These are phyloP conservation scores for Aspergillus sp. DNA, from an alignment of 2,329 filamentous ascomycete species.

Conservation along the genomic window DNA sequence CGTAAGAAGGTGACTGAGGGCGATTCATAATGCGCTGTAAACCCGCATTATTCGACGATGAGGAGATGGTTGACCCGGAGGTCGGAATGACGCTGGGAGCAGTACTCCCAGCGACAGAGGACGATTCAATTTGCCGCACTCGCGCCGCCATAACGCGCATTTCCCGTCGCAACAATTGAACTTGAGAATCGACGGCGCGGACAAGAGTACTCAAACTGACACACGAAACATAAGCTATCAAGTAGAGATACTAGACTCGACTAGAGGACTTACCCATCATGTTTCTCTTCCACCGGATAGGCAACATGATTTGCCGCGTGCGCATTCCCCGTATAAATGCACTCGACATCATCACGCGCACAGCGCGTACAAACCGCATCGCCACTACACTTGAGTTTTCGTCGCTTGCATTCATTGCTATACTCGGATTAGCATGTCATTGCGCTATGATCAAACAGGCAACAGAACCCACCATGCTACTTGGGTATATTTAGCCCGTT, in stretches of 20 bases:
- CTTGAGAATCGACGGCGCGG: slow-evolving; percentile 26
- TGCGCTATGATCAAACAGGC: not conserved
- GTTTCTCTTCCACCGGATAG: slow-evolving; percentile 7
- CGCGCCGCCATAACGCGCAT: slow-evolving; percentile 31
- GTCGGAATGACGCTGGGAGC: slow-evolving; percentile 3
- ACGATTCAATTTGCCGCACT: slow-evolving; percentile 28
- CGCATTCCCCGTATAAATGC: slow-evolving; percentile 66
- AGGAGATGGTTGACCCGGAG: slow-evolving; percentile 11
- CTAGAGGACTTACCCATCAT: slow-evolving; percentile 18
- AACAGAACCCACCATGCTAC: slow-evolving; percentile 30
- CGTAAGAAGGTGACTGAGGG: slow-evolving; percentile 33
- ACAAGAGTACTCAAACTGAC: slow-evolving; percentile 21
- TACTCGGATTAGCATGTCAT: not conserved
- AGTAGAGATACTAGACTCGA: not conserved
- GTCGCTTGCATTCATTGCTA: slow-evolving; percentile 72
- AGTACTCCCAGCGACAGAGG: slow-evolving; percentile 7
- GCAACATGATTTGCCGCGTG: slow-evolving; percentile 4
- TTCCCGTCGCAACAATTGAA: slow-evolving; percentile 29
- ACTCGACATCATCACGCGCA: slow-evolving; percentile 59
- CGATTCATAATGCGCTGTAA: slow-evolving; percentile 32
- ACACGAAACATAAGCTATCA: slow-evolving; percentile 6
- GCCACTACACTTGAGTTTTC: slow-evolving; percentile 74
- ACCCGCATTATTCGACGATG: slow-evolving; percentile 12
- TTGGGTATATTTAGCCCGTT: slow-evolving; percentile 38
- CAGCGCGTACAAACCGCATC: slow-evolving; percentile 67